These are phyloP conservation scores for Trypethelium eluteriae DNA, from an alignment of 495 filamentous ascomycete species.

Conservation along the genomic window DNA sequence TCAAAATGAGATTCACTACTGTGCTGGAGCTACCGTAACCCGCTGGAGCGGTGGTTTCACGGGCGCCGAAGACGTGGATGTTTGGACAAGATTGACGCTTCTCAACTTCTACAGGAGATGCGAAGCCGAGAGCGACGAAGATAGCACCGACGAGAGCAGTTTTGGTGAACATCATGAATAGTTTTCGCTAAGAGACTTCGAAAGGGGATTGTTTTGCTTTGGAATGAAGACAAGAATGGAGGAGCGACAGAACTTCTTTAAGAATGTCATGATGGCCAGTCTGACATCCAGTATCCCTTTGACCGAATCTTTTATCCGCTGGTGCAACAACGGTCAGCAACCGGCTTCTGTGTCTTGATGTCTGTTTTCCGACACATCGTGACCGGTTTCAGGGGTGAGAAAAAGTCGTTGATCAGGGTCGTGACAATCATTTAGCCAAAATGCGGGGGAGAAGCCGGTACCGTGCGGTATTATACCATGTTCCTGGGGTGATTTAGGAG, in stretches of 20 bases:
- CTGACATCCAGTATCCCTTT: neutral
- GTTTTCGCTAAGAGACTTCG: neutral
- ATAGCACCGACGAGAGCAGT: neutral
- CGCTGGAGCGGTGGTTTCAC: slow-evolving; percentile 40
- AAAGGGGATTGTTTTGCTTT: neutral
- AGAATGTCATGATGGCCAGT: neutral
- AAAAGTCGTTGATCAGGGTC: neutral
- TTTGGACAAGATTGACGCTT: slow-evolving; percentile 22
- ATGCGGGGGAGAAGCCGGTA: neutral
- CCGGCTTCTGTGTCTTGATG: neutral
- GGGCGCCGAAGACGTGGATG: slow-evolving; percentile 31
- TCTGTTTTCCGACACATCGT: neutral
- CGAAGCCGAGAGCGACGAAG: neutral
- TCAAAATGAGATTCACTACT: slow-evolving; percentile 45
- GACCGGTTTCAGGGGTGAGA: neutral
- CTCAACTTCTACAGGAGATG: slow-evolving; percentile 11
- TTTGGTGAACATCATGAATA: slow-evolving; percentile 15
- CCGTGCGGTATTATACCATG: no score
- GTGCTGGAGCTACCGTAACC: slow-evolving; percentile 48
- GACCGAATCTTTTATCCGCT: neutral
- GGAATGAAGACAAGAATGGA: no score
- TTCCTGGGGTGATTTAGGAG: neutral
- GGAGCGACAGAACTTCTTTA: neutral
- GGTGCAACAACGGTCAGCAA: neutral
- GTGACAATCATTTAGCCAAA: neutral